Evolutionary conservation across 106 monocot species (phyloP).

Genomic region (Cymbidium sinense): DNA sequence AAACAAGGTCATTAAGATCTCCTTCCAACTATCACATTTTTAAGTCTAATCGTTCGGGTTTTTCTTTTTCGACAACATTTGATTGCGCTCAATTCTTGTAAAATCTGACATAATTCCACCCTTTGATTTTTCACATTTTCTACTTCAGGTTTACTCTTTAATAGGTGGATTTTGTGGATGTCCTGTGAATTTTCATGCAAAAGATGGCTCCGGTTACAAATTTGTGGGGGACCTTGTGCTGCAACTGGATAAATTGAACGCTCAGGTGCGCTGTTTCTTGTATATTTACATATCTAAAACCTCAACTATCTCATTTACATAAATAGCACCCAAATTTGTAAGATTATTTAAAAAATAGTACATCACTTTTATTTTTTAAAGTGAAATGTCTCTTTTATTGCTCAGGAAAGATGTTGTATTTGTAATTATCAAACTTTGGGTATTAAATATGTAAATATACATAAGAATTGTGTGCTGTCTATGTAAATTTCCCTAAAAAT

Average conservation of each 20-base stretch:
- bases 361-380: too few species aligned
- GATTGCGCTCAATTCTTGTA: neutral
- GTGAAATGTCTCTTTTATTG: too few species aligned
- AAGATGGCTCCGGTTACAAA: conserved; percentile 96
- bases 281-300: too few species aligned
- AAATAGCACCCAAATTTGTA: too few species aligned
- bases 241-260: conserved; percentile 89
- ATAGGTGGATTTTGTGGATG: conserved; percentile 94
- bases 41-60: neutral
- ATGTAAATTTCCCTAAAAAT: too few species aligned
- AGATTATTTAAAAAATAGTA: too few species aligned
- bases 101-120: neutral
- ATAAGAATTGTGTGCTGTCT: too few species aligned
- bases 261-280: conserved; percentile 50
- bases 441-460: too few species aligned
- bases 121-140: neutral
- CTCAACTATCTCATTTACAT: too few species aligned
- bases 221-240: conserved; percentile 91
- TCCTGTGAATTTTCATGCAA: conserved; percentile 92
- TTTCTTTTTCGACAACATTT: neutral
- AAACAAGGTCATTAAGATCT: conserved; percentile 55
- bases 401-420: too few species aligned
- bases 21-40: neutral
- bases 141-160: conserved; percentile 74
- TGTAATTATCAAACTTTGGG: too few species aligned